Percentiles rank a stretch among this genome's conserved stretches.
Evolutionary conservation across 164 flowering plant genomes (phyloP).

Genomic region (Taxillus chinensis): DNA sequence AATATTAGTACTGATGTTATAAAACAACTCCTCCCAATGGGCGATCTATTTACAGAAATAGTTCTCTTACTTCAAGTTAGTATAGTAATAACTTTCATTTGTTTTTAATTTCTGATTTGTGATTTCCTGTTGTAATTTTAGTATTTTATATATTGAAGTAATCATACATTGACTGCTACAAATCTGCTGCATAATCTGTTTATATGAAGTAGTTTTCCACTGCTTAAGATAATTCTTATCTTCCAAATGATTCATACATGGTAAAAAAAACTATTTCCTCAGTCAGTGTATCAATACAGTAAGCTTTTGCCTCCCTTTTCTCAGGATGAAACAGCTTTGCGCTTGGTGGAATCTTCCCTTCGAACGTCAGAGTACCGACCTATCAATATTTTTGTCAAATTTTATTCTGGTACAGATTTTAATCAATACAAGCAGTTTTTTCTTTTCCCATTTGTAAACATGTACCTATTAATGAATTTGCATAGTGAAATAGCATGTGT

Average conservation of each 20-base stretch:
- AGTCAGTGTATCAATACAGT: too few relatives aligned
- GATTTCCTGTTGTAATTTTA: neutral
- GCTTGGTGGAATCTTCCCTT: conserved; percentile 65
- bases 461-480: neutral
- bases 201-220: neutral
- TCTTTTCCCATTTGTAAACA: neutral
- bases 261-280: too few relatives aligned
- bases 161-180: too few relatives aligned
- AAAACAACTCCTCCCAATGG: conserved; percentile 91
- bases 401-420: conserved; percentile 64
- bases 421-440: neutral
- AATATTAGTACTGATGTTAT: conserved; percentile 89
- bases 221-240: neutral
- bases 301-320: neutral
- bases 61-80: conserved; percentile 89
- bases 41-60: conserved; percentile 86
- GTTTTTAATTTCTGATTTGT: neutral
- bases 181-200: neutral
- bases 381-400: conserved; percentile 79
- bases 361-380: conserved; percentile 82
- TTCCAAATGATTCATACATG: neutral
- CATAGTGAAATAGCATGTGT: too few relatives aligned
- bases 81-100: neutral
- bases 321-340: conserved; percentile 91
- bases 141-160: neutral